phyloP scores from a whole-genome alignment of 2,329 filamentous ascomycete genomes.

The Diaporthe sp. region DNA sequence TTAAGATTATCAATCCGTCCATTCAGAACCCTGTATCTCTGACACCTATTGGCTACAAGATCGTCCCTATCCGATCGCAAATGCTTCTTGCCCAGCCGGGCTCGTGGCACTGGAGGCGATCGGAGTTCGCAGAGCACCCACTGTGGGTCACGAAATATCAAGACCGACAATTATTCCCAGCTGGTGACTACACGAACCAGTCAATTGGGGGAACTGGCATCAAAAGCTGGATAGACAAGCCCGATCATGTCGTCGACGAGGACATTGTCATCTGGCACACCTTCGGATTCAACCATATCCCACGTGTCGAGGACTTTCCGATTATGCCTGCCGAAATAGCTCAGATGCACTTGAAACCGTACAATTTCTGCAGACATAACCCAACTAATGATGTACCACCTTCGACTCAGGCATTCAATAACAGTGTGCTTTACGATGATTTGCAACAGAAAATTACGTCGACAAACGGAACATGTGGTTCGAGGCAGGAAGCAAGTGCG shows the following conservation, averaged over 20 bases:
- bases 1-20: constrained; percentile 62
- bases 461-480: neutral
- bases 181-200: constrained; percentile 59
- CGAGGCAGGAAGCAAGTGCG: neutral
- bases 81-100: constrained; percentile 54
- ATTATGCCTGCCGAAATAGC: constrained; percentile 73
- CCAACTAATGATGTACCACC: constrained; percentile 63
- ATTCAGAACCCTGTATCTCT: constrained; percentile 56
- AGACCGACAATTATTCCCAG: constrained; percentile 54
- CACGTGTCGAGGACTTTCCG: constrained; percentile 75
- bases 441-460: neutral
- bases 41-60: constrained; percentile 60
- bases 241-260: constrained; percentile 56
- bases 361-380: constrained; percentile 66
- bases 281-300: constrained; percentile 73
- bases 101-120: constrained; percentile 51
- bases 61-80: constrained; percentile 60
- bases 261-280: constrained; percentile 71
- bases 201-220: constrained; percentile 49
- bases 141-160: constrained; percentile 57
- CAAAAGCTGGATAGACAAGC: constrained; percentile 49
- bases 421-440: constrained; percentile 46
- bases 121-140: constrained; percentile 58
- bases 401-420: constrained; percentile 51
- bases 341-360: constrained; percentile 56